Percentiles rank a stretch among this genome's conserved stretches.
These are phyloP conservation scores for Fragilariopsis cylindrus DNA, from an alignment of 108 stramenopile genomes.

Conservation along the genomic window DNA sequence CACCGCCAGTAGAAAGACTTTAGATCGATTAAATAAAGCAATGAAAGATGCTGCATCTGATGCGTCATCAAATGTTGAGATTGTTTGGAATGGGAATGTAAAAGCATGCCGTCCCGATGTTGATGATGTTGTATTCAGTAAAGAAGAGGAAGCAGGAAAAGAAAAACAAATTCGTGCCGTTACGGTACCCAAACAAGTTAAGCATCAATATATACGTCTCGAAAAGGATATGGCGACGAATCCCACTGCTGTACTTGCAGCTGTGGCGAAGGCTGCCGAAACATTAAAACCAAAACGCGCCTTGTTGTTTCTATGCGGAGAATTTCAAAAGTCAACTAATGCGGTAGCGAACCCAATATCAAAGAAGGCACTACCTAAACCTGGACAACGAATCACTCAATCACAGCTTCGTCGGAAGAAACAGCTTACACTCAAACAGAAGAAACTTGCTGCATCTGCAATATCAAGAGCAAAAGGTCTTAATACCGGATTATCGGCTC, in stretches of 20 bases:
- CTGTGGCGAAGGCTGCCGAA: constrained; percentile 36
- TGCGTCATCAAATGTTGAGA: constrained; percentile 31
- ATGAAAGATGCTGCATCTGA: constrained; percentile 44
- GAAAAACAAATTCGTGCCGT: constrained; percentile 55
- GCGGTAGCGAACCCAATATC: constrained; percentile 31
- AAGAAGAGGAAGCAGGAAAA: not conserved
- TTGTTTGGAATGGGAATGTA: constrained; percentile 43
- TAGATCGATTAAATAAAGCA: constrained; percentile 55
- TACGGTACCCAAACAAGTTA: constrained; percentile 51
- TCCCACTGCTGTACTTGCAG: constrained; percentile 26
- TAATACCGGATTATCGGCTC: constrained; percentile 37
- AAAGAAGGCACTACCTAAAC: constrained; percentile 27
- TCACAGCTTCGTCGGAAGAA: constrained; percentile 1
- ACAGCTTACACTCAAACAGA: constrained; percentile 6
- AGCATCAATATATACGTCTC: constrained; percentile 45
- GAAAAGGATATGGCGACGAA: constrained; percentile 30
- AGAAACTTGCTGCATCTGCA: not conserved
- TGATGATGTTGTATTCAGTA: constrained; percentile 2
- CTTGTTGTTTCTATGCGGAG: constrained; percentile 59
- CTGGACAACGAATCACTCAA: constrained; percentile 37
- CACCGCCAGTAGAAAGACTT: constrained; percentile 49
- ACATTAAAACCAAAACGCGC: constrained; percentile 35
- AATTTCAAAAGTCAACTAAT: constrained; percentile 50
- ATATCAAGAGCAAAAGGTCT: constrained; percentile 5
- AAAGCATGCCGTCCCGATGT: constrained; percentile 46